A percentile compares a stretch with the other conserved stretches of the same genome.
These are phyloP conservation scores for Microdochium paspali DNA, from an alignment of 2,329 filamentous ascomycete species.

Conservation along the genomic window DNA sequence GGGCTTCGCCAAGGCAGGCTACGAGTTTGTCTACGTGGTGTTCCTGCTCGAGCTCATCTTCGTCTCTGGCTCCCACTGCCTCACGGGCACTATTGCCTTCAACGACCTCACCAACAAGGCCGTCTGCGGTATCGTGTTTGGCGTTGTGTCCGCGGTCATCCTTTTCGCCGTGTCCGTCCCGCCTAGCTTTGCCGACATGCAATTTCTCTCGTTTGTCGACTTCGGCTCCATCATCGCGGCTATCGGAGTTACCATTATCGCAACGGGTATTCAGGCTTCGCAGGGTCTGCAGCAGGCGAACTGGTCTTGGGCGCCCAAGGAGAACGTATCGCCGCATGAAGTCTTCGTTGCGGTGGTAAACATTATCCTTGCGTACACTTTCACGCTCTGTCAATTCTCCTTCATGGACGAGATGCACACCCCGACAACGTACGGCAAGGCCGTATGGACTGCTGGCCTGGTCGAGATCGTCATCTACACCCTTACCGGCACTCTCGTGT, in stretches of 20 bases:
- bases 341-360: conserved; percentile 47
- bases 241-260: conserved; percentile 50
- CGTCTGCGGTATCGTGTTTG: conserved; percentile 49
- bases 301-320: conserved; percentile 21
- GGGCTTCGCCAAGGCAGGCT: conserved; percentile 40
- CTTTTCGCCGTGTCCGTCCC: conserved; percentile 45
- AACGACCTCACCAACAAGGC: conserved; percentile 47
- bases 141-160: conserved; percentile 42
- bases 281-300: conserved; percentile 9
- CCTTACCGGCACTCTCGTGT: conserved; percentile 50
- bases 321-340: conserved; percentile 28
- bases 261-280: conserved; percentile 33
- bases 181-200: conserved; percentile 49
- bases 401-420: conserved; percentile 28
- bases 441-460: conserved; percentile 41
- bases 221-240: conserved; percentile 49
- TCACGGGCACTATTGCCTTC: conserved; percentile 53
- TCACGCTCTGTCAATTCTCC: conserved; percentile 24
- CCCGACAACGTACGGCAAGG: conserved; percentile 26
- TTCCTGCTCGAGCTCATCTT: conserved; percentile 52
- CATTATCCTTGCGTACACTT: conserved; percentile 53
- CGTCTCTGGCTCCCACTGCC: conserved; percentile 52
- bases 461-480: conserved; percentile 50
- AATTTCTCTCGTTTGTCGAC: conserved; percentile 47
- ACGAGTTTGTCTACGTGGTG: conserved; percentile 42